A percentile compares a stretch with the other conserved stretches of the same genome.
phyloP scores from a whole-genome alignment of 176 grass and related monocot species.

The Phragmites australis region DNA sequence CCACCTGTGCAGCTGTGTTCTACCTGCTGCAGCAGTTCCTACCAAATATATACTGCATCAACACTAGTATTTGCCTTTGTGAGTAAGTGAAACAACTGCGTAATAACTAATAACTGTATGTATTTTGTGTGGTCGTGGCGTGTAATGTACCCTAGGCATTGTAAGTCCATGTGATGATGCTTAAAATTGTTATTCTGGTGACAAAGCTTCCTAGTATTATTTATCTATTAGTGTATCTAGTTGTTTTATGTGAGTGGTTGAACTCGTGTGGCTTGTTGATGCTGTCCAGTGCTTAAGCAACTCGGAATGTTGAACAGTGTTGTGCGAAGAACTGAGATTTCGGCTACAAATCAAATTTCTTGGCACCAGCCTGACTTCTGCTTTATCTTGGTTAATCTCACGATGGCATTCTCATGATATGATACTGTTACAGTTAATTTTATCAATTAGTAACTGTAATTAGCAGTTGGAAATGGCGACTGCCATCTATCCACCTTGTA shows the following conservation, averaged over 20 bases:
- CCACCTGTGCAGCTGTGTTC: not conserved
- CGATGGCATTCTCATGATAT: no score
- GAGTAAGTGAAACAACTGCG: not conserved
- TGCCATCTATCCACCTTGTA: no score
- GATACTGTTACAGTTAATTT: no score
- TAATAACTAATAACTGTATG: not conserved
- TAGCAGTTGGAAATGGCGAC: no score
- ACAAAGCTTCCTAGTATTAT: not conserved
- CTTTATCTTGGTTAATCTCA: no score
- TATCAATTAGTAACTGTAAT: no score
- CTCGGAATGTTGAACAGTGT: not conserved
- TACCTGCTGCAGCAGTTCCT: not conserved
- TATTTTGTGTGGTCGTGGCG: not conserved
- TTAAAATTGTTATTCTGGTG: not conserved
- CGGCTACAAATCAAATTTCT: not conserved
- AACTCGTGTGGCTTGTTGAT: not conserved
- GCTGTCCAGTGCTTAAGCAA: not conserved
- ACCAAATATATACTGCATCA: not conserved
- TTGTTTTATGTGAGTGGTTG: not conserved
- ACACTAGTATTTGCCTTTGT: not conserved
- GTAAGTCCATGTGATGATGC: not conserved
- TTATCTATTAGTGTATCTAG: not conserved
- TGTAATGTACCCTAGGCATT: not conserved
- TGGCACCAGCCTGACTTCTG: not conserved
- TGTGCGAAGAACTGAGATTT: not conserved